A percentile compares a stretch with the other conserved stretches of the same genome.
These are phyloP conservation scores for Rehmannia glutinosa DNA, from an alignment of 257 asterid genomes.

Conservation along the genomic window DNA sequence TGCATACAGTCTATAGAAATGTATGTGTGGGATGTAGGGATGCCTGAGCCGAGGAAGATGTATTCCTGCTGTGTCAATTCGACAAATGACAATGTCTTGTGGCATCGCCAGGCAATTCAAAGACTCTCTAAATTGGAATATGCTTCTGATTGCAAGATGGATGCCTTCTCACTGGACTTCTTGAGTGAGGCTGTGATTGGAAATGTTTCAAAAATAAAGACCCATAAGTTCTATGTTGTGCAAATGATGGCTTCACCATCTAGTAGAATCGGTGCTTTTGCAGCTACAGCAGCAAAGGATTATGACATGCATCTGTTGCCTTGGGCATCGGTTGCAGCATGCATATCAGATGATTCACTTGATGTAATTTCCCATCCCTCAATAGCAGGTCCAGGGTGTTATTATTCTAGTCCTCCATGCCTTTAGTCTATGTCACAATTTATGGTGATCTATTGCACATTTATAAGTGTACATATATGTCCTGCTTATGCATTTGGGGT, in stretches of 20 bases:
- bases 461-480: constrained; percentile 2
- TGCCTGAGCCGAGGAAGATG: constrained; percentile 64
- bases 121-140: constrained; percentile 48
- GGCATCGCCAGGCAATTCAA: constrained; percentile 78
- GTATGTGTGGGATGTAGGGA: constrained; percentile 81
- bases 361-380: constrained; percentile 43
- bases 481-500: constrained; percentile 7
- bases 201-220: constrained; percentile 43
- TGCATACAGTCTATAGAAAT: constrained; percentile 69
- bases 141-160: constrained; percentile 48
- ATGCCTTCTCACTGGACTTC: constrained; percentile 72
- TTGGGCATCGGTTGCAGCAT: constrained; percentile 97
- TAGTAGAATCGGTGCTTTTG: constrained; percentile 87
- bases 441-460: constrained; percentile 8
- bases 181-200: constrained; percentile 65
- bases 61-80: constrained; percentile 66
- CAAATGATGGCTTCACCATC: constrained; percentile 85
- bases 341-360: constrained; percentile 66
- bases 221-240: constrained; percentile 63
- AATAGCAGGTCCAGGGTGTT: constrained; percentile 17
- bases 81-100: constrained; percentile 41
- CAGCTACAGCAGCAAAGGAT: constrained; percentile 75
- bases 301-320: constrained; percentile 89
- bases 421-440: neutral
- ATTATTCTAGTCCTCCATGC: neutral